These are phyloP conservation scores for Cyclotella cryptica DNA, from an alignment of 108 stramenopile genomes.

Conservation along the genomic window DNA sequence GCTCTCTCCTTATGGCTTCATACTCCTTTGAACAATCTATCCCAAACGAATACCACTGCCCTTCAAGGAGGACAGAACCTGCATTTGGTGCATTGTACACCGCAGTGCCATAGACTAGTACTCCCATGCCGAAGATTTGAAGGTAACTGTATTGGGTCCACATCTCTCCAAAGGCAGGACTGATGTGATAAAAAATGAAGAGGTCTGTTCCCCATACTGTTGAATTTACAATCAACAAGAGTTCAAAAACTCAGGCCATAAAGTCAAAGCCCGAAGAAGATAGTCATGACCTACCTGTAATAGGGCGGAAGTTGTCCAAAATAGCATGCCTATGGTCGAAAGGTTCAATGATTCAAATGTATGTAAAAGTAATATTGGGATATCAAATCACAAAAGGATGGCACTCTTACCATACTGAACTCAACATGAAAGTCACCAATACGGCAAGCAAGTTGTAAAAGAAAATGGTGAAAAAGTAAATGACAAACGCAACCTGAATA, in stretches of 20 bases:
- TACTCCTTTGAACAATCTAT: conserved; percentile 73
- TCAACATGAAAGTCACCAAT: conserved; percentile 91
- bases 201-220: conserved; percentile 79
- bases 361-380: neutral
- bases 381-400: neutral
- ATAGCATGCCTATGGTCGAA: conserved; percentile 85
- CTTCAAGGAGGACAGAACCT: conserved; percentile 80
- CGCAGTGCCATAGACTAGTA: conserved; percentile 94
- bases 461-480: conserved; percentile 93
- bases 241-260: neutral
- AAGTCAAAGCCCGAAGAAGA: no score
- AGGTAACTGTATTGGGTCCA: conserved; percentile 90
- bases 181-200: conserved; percentile 88
- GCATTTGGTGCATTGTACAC: conserved; percentile 95
- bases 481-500: conserved; percentile 65
- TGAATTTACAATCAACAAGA: neutral
- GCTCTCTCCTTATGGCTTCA: conserved; percentile 58
- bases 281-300: conserved; percentile 56
- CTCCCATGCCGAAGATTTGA: conserved; percentile 88
- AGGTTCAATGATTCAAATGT: neutral
- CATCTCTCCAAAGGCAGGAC: conserved; percentile 81
- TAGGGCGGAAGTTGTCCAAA: conserved; percentile 96
- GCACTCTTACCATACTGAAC: conserved; percentile 71
- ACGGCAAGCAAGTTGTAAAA: conserved; percentile 95
- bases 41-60: conserved; percentile 75